These are phyloP conservation scores for Penicillium flavigenum DNA, from an alignment of 495 filamentous ascomycete species.

Conservation along the genomic window DNA sequence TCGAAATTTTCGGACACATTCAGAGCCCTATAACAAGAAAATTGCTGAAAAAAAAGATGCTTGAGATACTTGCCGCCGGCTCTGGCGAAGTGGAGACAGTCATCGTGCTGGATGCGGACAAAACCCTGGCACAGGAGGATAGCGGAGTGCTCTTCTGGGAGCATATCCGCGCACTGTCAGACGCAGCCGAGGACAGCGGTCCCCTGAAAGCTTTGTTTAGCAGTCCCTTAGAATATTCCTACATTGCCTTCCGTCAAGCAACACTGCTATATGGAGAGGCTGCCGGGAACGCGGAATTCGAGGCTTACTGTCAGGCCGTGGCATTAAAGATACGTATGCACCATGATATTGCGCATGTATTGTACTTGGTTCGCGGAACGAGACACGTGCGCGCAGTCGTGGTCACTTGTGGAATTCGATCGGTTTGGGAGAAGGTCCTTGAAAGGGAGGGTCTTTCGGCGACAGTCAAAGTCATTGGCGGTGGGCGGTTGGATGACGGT, in stretches of 20 bases:
- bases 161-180: slow-evolving; percentile 16
- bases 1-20: slow-evolving; percentile 42
- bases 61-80: slow-evolving; percentile 30
- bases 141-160: slow-evolving; percentile 57
- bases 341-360: slow-evolving; percentile 48
- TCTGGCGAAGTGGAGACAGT: slow-evolving; percentile 40
- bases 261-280: slow-evolving; percentile 55
- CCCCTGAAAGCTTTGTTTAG: slow-evolving; percentile 53
- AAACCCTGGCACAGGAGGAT: slow-evolving; percentile 55
- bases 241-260: slow-evolving; percentile 53
- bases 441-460: slow-evolving; percentile 43
- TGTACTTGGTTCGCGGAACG: slow-evolving; percentile 38
- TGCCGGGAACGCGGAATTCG: slow-evolving; percentile 42
- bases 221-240: slow-evolving; percentile 49
- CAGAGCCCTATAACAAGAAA: slow-evolving; percentile 41
- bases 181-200: not conserved
- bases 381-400: slow-evolving; percentile 52
- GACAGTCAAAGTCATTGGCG: slow-evolving; percentile 54
- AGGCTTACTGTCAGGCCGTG: slow-evolving; percentile 47
- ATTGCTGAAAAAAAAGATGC: slow-evolving; percentile 37
- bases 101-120: slow-evolving; percentile 60
- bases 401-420: slow-evolving; percentile 56
- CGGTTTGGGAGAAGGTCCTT: slow-evolving; percentile 59
- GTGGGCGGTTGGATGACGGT: slow-evolving; percentile 50
- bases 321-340: slow-evolving; percentile 47